A percentile compares a stretch with the other conserved stretches of the same genome.
Conservation (phyloP, 441 rosid species). For the Euphorbia schlechtendalii region DNA sequence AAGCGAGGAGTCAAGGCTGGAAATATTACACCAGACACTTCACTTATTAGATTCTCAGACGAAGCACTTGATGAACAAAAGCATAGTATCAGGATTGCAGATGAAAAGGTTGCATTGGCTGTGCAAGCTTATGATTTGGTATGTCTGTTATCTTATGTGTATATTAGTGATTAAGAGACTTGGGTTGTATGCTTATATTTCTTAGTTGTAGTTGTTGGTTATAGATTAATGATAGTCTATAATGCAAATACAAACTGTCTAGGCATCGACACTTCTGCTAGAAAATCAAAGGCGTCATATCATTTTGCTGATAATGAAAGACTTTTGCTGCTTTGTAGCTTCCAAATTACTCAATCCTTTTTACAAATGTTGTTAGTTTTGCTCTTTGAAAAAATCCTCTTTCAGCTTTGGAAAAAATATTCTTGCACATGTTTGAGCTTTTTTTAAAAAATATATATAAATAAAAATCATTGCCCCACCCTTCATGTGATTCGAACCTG, state of each 20-base stretch:
- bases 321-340: background rate
- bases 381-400: constrained; percentile 2
- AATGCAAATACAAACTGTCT: background rate
- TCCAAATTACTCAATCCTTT: background rate
- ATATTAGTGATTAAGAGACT: background rate
- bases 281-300: background rate
- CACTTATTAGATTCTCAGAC: constrained; percentile 67
- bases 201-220: background rate
- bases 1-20: constrained; percentile 60
- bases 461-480: too few relatives aligned
- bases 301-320: background rate
- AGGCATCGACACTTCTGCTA: background rate
- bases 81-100: constrained; percentile 89
- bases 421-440: too few relatives aligned
- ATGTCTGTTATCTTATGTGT: constrained; percentile 4
- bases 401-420: background rate
- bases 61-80: constrained; percentile 91
- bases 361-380: background rate
- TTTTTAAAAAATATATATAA: too few relatives aligned
- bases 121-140: constrained; percentile 94
- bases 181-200: background rate
- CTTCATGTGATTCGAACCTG: too few relatives aligned
- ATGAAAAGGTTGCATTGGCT: constrained; percentile 91
- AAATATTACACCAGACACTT: constrained; percentile 44
- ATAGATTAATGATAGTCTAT: background rate